These are phyloP conservation scores for Discostella pseudostelligera DNA, from an alignment of 108 stramenopile species.

Conservation along the genomic window DNA sequence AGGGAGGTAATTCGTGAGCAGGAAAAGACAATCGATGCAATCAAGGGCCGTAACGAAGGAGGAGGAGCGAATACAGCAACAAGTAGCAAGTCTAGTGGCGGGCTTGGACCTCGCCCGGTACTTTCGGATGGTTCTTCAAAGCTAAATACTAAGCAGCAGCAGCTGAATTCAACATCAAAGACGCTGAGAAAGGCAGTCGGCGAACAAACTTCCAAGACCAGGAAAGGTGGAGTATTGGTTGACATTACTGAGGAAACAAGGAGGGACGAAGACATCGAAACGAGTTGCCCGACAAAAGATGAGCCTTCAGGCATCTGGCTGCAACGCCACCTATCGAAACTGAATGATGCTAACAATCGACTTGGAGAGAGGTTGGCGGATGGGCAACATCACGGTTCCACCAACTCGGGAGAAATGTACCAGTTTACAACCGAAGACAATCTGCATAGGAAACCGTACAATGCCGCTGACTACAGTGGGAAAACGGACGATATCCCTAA, in stretches of 20 bases:
- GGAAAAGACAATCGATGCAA: conserved; percentile 25
- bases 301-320: conserved; percentile 27
- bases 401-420: neutral
- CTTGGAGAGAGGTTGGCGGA: conserved; percentile 7
- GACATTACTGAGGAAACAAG: neutral
- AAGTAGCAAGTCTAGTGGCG: conserved; percentile 4
- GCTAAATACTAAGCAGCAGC: conserved; percentile 9
- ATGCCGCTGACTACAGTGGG: conserved; percentile 40
- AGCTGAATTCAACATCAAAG: conserved; percentile 8
- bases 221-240: conserved; percentile 6
- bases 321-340: conserved; percentile 18
- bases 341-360: conserved; percentile 22
- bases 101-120: neutral
- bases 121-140: conserved; percentile 10
- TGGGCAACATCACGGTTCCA: neutral
- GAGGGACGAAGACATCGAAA: neutral
- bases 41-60: conserved; percentile 4
- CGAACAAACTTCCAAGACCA: neutral
- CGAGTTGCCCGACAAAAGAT: neutral
- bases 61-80: conserved; percentile 12
- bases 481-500: neutral
- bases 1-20: conserved; percentile 39
- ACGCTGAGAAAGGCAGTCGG: neutral
- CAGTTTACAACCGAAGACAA: neutral
- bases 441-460: conserved; percentile 38